These are phyloP conservation scores for Chlorophyllum brunneum DNA, from an alignment of 768 basidiomycete species.

Conservation along the genomic window DNA sequence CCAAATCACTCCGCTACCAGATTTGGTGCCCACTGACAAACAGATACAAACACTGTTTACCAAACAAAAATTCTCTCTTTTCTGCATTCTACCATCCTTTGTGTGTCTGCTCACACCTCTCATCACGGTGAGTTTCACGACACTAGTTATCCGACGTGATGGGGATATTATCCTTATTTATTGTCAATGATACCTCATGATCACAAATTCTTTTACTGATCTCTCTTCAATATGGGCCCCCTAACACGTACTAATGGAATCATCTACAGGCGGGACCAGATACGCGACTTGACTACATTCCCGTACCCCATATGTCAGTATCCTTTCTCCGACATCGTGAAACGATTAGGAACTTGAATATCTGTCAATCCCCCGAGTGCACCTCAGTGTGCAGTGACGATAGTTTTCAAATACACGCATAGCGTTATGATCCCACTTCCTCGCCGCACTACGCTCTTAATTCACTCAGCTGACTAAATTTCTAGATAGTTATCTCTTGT, in stretches of 20 bases:
- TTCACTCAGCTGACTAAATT: conserved; percentile 13
- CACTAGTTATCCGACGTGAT: conserved; percentile 36
- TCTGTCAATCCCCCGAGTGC: conserved; percentile 14
- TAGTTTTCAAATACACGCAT: conserved; percentile 7
- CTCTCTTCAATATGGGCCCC: background rate
- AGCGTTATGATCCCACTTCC: conserved; percentile 4
- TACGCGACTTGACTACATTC: background rate
- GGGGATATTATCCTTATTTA: conserved; percentile 54
- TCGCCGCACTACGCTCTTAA: background rate
- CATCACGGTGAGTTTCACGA: conserved; percentile 24
- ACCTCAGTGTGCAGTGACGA: conserved; percentile 9
- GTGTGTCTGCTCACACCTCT: conserved; percentile 10
- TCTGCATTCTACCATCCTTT: conserved; percentile 12
- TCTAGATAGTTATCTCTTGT: conserved; percentile 15
- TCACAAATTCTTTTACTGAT: conserved; percentile 49
- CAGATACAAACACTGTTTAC: conserved; percentile 22
- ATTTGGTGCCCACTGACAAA: conserved; percentile 28
- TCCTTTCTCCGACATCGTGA: background rate
- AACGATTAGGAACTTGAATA: conserved; percentile 13
- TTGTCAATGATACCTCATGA: conserved; percentile 66
- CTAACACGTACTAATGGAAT: background rate
- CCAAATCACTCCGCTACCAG: conserved; percentile 19
- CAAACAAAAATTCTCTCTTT: conserved; percentile 13
- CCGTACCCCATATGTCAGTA: background rate
- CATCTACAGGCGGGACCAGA: background rate